Percentiles rank a stretch among this genome's conserved stretches.
These are phyloP conservation scores for Panicum virgatum DNA, from an alignment of 202 grass and related monocot species.

Conservation along the genomic window DNA sequence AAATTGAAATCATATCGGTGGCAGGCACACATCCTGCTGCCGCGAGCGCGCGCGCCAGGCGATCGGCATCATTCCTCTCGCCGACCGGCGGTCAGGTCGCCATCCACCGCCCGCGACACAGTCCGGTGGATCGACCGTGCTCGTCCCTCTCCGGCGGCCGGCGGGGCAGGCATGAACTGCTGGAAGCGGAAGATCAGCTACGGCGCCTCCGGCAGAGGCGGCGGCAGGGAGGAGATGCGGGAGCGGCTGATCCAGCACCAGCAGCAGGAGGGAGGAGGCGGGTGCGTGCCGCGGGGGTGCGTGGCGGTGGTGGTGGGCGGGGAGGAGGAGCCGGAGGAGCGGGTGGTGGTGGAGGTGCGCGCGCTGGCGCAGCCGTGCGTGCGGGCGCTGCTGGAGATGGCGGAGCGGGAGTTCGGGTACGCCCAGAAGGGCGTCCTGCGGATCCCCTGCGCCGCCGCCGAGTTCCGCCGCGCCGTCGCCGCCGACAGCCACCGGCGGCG, in stretches of 20 bases:
- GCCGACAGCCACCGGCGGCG: not conserved
- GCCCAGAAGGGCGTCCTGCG: slow-evolving; percentile 51
- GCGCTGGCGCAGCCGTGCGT: slow-evolving; percentile 46
- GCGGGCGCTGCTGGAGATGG: slow-evolving; percentile 53
- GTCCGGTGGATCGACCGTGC: no score
- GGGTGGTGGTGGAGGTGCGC: slow-evolving; percentile 49
- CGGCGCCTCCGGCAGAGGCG: not conserved
- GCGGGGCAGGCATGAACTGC: slow-evolving; percentile 13
- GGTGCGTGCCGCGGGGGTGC: slow-evolving; percentile 51
- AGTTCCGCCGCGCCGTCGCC: slow-evolving; percentile 41
- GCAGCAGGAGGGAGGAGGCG: not conserved
- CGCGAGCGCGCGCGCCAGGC: not conserved
- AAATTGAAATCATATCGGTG: no score
- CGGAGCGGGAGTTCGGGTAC: slow-evolving; percentile 50
- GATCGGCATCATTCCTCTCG: not conserved
- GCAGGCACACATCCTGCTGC: not conserved
- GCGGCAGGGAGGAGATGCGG: not conserved
- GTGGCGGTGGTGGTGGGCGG: slow-evolving; percentile 50
- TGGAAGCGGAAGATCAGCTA: slow-evolving; percentile 31
- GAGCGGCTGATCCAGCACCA: not conserved
- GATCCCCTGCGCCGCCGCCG: slow-evolving; percentile 52
- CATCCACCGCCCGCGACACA: no score
- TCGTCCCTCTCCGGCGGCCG: not conserved
- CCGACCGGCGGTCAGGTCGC: not conserved
- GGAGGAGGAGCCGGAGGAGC: slow-evolving; percentile 25